A percentile compares a stretch with the other conserved stretches of the same genome.
These are phyloP conservation scores for Fusarium sp. DNA, from an alignment of 2,329 filamentous ascomycete species.

Conservation along the genomic window DNA sequence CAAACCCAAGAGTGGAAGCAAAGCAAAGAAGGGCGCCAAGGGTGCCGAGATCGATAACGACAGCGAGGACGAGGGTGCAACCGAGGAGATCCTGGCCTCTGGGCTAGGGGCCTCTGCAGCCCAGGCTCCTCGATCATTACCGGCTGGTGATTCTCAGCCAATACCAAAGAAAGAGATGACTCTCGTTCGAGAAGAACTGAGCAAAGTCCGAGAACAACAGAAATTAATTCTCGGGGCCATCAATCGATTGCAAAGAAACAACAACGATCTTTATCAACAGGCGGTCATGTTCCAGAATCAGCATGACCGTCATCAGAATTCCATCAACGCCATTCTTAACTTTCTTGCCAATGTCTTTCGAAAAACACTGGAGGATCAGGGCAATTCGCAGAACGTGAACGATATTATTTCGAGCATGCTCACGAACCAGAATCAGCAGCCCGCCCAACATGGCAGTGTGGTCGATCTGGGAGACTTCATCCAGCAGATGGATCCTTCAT, in stretches of 20 bases:
- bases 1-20: conserved; percentile 84
- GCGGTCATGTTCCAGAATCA: conserved; percentile 88
- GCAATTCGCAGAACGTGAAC: conserved; percentile 77
- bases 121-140: conserved; percentile 46
- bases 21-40: conserved; percentile 65
- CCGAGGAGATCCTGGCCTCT: conserved; percentile 51
- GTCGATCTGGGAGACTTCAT: conserved; percentile 70
- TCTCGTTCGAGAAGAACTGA: conserved; percentile 80
- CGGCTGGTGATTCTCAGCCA: conserved; percentile 57
- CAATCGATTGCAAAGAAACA: conserved; percentile 80
- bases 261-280: conserved; percentile 87
- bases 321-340: conserved; percentile 97
- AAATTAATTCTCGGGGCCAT: conserved; percentile 86
- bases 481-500: conserved; percentile 54
- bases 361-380: conserved; percentile 87
- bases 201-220: conserved; percentile 86
- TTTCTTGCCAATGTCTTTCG: conserved; percentile 98
- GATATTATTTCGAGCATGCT: conserved; percentile 85
- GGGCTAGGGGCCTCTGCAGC: conserved; percentile 30
- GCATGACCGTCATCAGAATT: conserved; percentile 97
- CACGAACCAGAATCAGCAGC: conserved; percentile 60
- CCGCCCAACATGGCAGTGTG: conserved; percentile 63
- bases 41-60: conserved; percentile 77
- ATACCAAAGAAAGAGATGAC: conserved; percentile 77
- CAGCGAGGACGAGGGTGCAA: conserved; percentile 63